These are phyloP conservation scores for Xanthoconium purpureum DNA, from an alignment of 768 basidiomycete species.

Conservation along the genomic window DNA sequence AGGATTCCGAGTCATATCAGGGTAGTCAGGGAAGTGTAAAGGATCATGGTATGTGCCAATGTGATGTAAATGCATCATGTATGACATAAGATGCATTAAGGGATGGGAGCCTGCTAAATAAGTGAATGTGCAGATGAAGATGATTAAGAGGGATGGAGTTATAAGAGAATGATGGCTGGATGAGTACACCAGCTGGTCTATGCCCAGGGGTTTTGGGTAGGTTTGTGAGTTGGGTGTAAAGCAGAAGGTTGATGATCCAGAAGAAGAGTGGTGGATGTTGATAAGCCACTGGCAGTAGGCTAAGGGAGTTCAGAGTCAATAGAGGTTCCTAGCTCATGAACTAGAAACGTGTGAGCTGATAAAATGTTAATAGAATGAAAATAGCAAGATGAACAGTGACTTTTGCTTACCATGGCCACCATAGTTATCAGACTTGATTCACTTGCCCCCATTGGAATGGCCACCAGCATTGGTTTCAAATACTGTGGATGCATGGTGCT, in stretches of 20 bases:
- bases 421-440: not conserved
- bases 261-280: not conserved
- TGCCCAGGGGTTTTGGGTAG: too few species aligned
- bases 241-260: not conserved
- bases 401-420: not conserved
- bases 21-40: not conserved
- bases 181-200: not conserved
- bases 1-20: not conserved
- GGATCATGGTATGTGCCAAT: not conserved
- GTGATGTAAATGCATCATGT: too few species aligned
- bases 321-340: too few species aligned
- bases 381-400: not conserved
- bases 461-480: not conserved
- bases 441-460: not conserved
- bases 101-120: too few species aligned
- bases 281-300: not conserved
- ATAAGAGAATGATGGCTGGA: not conserved
- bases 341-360: not conserved
- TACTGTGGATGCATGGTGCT: not conserved
- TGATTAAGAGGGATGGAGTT: not conserved
- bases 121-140: not conserved
- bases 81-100: too few species aligned
- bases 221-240: not conserved
- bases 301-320: too few species aligned
- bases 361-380: not conserved